A percentile compares a stretch with the other conserved stretches of the same genome.
Conservation (phyloP, 2,329 filamentous ascomycete species). For the Metarhizium guizhouense region DNA sequence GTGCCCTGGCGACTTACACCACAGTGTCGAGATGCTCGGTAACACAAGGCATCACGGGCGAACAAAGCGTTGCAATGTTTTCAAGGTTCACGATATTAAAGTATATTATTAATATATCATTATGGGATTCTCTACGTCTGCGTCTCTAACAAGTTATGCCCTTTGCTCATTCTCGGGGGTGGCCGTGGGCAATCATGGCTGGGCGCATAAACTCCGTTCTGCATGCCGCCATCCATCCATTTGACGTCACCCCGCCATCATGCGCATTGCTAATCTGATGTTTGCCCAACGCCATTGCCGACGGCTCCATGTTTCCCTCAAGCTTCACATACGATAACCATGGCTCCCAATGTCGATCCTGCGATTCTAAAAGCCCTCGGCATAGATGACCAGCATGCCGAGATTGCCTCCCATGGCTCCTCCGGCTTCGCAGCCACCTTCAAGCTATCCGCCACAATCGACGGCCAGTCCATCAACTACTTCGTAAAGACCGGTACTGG, state of each 20-base stretch:
- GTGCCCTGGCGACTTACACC: too few relatives aligned
- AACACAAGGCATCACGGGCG: too few relatives aligned
- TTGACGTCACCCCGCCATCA: slow-evolving; percentile 6
- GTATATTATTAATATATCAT: too few relatives aligned
- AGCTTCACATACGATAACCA: slow-evolving; percentile 12
- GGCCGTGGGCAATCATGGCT: too few relatives aligned
- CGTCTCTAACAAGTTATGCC: too few relatives aligned
- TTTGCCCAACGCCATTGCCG: too few relatives aligned
- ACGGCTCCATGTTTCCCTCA: not conserved
- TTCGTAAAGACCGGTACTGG: slow-evolving; percentile 67
- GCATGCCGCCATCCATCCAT: not conserved
- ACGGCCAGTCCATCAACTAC: slow-evolving; percentile 45
- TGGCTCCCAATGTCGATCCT: slow-evolving; percentile 46
- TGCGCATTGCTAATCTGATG: not conserved
- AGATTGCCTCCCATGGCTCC: slow-evolving; percentile 51
- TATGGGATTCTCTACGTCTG: too few relatives aligned
- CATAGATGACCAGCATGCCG: slow-evolving; percentile 45
- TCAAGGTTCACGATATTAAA: too few relatives aligned
- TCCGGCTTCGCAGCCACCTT: slow-evolving; percentile 62
- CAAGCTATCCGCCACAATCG: slow-evolving; percentile 37
- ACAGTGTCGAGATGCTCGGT: too few relatives aligned
- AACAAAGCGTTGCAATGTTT: too few relatives aligned
- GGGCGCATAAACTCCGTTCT: too few relatives aligned
- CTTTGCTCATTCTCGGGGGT: too few relatives aligned
- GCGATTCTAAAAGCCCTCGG: slow-evolving; percentile 52